Evolutionary conservation across 2,329 filamentous ascomycete species (phyloP).

Genomic region (Arthrobotrys conoides): DNA sequence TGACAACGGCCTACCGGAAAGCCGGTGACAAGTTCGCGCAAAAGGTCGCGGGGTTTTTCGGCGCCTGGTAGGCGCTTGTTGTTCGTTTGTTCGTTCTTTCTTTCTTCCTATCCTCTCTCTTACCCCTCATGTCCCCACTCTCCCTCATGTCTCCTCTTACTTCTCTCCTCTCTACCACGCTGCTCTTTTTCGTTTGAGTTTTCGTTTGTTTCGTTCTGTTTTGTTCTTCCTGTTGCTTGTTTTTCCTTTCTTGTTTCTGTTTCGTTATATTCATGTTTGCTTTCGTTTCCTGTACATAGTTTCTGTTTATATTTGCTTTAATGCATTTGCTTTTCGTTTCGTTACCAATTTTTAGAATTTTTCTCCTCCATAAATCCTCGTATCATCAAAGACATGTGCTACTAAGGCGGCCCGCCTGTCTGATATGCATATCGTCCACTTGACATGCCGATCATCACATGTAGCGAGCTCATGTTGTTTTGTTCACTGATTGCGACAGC

Average conservation of each 20-base stretch:
- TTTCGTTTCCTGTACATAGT: background rate
- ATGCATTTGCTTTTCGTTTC: background rate
- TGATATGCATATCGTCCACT: too few relatives aligned
- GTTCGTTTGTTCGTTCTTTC: constrained; percentile 3
- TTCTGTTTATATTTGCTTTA: background rate
- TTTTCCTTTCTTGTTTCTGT: background rate
- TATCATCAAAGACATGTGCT: background rate
- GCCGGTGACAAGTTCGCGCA: constrained; percentile 12
- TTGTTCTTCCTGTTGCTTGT: constrained; percentile 2
- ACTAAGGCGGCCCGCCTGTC: background rate
- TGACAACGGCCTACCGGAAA: constrained; percentile 28
- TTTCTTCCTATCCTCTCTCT: background rate
- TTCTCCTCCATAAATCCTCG: background rate
- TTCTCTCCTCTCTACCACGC: background rate
- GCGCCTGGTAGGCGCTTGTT: constrained; percentile 16
- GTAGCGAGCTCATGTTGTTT: too few relatives aligned
- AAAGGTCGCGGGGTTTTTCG: background rate
- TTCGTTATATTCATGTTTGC: background rate
- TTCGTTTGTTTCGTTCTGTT: background rate
- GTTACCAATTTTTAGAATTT: background rate
- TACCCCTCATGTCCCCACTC: background rate
- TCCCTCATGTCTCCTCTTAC: background rate
- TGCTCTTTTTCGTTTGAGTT: background rate
- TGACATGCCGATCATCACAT: too few relatives aligned
- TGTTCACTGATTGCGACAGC: too few relatives aligned